Evolutionary conservation across 495 filamentous ascomycete genomes (phyloP).

Genomic region (Hypoxylon fragiforme): DNA sequence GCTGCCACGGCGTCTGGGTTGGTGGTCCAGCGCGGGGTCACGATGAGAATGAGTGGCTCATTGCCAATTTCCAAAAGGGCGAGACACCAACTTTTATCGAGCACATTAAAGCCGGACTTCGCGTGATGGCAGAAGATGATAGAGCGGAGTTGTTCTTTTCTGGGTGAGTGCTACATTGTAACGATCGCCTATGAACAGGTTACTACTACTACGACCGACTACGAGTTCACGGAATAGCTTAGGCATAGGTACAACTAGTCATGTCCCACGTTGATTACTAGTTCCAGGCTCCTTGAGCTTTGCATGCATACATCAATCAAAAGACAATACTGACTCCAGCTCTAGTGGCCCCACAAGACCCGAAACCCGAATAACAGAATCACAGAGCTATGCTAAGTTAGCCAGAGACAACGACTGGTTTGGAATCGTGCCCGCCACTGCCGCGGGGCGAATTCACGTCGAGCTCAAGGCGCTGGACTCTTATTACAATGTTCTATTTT

Average conservation of each 20-base stretch:
- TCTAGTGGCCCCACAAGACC: conserved; percentile 64
- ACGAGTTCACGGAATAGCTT: too few relatives aligned
- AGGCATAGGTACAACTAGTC: too few relatives aligned
- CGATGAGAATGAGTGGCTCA: conserved; percentile 70
- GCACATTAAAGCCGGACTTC: conserved; percentile 69
- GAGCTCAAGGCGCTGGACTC: conserved; percentile 77
- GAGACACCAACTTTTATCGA: conserved; percentile 73
- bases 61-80: conserved; percentile 70
- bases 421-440: conserved; percentile 20
- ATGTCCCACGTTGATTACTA: too few relatives aligned
- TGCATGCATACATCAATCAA: too few relatives aligned
- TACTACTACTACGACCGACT: too few relatives aligned
- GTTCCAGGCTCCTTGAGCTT: too few relatives aligned
- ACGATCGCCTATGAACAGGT: background rate
- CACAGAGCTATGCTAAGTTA: conserved; percentile 63
- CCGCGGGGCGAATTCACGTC: conserved; percentile 13
- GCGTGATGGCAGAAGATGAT: conserved; percentile 43
- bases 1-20: conserved; percentile 79
- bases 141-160: conserved; percentile 64
- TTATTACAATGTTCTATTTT: conserved; percentile 76
- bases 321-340: conserved; percentile 10
- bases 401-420: conserved; percentile 48
- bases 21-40: conserved; percentile 62
- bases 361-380: conserved; percentile 62
- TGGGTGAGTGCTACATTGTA: conserved; percentile 63